A percentile compares a stretch with the other conserved stretches of the same genome.
Conservation (phyloP, 2,329 filamentous ascomycete genomes). For the Epichloe festucae region DNA sequence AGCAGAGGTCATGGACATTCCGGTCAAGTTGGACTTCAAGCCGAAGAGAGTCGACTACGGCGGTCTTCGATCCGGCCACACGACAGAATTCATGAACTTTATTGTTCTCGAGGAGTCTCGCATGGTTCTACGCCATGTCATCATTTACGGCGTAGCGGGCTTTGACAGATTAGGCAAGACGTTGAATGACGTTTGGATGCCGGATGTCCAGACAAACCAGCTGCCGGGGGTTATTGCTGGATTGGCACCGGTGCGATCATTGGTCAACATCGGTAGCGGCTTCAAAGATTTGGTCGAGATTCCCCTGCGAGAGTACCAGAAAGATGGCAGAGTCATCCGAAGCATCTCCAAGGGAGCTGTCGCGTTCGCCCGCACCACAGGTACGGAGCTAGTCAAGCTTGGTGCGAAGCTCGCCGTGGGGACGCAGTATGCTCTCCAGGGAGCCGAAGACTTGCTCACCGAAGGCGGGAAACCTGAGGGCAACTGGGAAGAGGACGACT, state of each 20-base stretch:
- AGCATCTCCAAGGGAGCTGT: conserved; percentile 84
- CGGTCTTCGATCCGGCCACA: conserved; percentile 81
- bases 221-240: conserved; percentile 81
- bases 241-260: conserved; percentile 73
- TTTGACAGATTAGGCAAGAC: conserved; percentile 84
- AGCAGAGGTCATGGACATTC: conserved; percentile 72
- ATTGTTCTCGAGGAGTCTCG: conserved; percentile 80
- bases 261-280: conserved; percentile 84
- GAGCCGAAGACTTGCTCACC: conserved; percentile 67
- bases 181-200: conserved; percentile 93
- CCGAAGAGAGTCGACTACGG: conserved; percentile 96
- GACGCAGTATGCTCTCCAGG: conserved; percentile 84
- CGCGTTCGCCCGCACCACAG: conserved; percentile 85
- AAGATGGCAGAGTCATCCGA: conserved; percentile 83
- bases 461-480: conserved; percentile 25
- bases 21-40: conserved; percentile 85
- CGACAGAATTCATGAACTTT: conserved; percentile 98
- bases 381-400: conserved; percentile 84
- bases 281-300: conserved; percentile 79
- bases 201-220: conserved; percentile 80
- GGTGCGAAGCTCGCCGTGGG: conserved; percentile 91
- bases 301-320: conserved; percentile 82
- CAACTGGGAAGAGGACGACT: conserved; percentile 45
- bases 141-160: conserved; percentile 82
- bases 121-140: conserved; percentile 75